Percentiles rank a stretch among this genome's conserved stretches.
phyloP scores from a whole-genome alignment of 2,329 filamentous ascomycete genomes.

The Fusarium tuaranense region DNA sequence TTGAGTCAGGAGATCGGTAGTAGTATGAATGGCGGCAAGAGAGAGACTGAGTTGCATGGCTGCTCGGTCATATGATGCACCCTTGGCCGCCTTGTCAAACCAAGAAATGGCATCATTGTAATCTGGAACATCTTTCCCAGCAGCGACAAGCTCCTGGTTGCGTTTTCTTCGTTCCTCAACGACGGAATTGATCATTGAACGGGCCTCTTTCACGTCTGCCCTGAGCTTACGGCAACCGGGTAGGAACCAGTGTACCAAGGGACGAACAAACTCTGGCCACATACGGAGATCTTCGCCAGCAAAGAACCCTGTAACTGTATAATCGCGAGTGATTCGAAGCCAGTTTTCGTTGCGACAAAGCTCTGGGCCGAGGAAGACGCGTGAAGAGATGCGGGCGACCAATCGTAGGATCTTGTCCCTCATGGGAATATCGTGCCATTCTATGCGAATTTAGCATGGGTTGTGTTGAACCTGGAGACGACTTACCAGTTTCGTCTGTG shows the following conservation, averaged over 20 bases:
- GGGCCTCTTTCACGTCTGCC: background rate
- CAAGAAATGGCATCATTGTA: background rate
- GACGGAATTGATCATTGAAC: background rate
- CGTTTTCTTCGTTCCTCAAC: background rate
- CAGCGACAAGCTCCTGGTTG: background rate
- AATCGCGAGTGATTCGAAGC: constrained; percentile 1
- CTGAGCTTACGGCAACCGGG: background rate
- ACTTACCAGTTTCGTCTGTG: background rate
- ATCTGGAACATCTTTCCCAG: background rate
- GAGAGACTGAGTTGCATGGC: background rate
- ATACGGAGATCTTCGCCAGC: background rate
- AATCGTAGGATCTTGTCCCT: background rate
- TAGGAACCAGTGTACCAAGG: constrained; percentile 3
- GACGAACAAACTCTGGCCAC: background rate
- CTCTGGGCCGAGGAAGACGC: constrained; percentile 6
- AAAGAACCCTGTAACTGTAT: background rate
- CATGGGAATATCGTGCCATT: background rate
- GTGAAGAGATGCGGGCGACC: background rate
- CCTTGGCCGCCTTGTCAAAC: background rate
- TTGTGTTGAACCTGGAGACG: accelerated
- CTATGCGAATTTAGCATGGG: background rate
- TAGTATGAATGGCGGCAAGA: background rate
- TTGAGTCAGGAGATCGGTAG: background rate
- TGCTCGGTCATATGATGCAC: background rate
- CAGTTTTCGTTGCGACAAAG: background rate